phyloP scores from a whole-genome alignment of 768 basidiomycete genomes.

The Basidioascus undulatus region DNA sequence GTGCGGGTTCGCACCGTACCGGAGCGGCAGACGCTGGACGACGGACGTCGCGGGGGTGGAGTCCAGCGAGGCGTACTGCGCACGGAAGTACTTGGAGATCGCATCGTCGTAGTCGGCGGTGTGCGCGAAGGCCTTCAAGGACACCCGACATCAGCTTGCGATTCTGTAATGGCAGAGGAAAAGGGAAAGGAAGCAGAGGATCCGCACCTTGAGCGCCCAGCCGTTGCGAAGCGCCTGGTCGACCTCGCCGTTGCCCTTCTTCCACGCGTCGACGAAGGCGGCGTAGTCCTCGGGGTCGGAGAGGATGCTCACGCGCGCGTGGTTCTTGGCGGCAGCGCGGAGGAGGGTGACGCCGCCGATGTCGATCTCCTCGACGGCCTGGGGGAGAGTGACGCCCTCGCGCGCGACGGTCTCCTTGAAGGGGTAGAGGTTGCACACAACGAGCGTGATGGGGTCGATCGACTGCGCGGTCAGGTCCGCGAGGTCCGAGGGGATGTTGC shows the following conservation, averaged over 20 bases:
- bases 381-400: constrained; percentile 61
- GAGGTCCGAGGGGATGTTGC: constrained; percentile 72
- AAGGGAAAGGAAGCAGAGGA: not conserved
- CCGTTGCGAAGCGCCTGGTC: constrained; percentile 44
- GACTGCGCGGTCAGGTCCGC: constrained; percentile 55
- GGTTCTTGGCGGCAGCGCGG: constrained; percentile 95
- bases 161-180: too few species aligned
- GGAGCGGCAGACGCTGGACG: constrained; percentile 59
- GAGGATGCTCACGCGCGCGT: constrained; percentile 61
- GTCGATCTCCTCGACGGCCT: constrained; percentile 92
- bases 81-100: constrained; percentile 87
- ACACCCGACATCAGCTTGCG: not conserved
- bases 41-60: constrained; percentile 20
- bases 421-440: constrained; percentile 97
- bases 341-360: constrained; percentile 96
- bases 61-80: constrained; percentile 76
- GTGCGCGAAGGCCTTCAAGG: constrained; percentile 72
- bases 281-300: constrained; percentile 27
- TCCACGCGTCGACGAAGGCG: constrained; percentile 55
- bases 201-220: constrained; percentile 38
- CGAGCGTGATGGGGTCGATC: constrained; percentile 83
- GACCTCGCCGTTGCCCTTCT: constrained; percentile 45
- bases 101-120: constrained; percentile 87
- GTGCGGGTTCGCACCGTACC: constrained; percentile 95
- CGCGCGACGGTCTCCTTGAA: constrained; percentile 76